Conservation (phyloP, 495 filamentous ascomycete genomes). For the Aspergillus sclerotioniger region DNA sequence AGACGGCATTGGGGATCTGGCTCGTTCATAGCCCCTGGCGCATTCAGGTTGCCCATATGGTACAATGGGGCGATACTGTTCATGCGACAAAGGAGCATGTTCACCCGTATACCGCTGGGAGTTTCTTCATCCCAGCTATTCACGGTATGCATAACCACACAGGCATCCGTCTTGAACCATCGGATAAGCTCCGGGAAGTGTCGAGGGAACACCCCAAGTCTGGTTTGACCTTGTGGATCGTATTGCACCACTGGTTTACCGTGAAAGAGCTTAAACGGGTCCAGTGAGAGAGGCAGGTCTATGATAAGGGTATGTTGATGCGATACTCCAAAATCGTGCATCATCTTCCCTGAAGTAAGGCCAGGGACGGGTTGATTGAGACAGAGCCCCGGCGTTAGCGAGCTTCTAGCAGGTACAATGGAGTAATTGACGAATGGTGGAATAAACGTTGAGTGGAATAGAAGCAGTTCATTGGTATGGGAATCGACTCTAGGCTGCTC, state of each 20-base stretch:
- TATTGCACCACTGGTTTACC: conserved; percentile 55
- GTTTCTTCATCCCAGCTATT: conserved; percentile 57
- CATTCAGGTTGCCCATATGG: conserved; percentile 53
- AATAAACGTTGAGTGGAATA: conserved; percentile 59
- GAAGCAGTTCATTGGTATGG: conserved; percentile 57
- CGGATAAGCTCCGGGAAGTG: conserved; percentile 49
- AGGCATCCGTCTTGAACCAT: conserved; percentile 64
- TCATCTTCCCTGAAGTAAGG: conserved; percentile 60
- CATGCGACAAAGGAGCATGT: conserved; percentile 61
- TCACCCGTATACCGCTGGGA: conserved; percentile 33
- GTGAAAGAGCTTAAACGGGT: conserved; percentile 54
- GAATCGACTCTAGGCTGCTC: conserved; percentile 56
- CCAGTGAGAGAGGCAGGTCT: conserved; percentile 62
- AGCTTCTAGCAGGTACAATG: conserved; percentile 41
- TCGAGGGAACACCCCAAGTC: conserved; percentile 64
- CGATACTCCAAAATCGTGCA: conserved; percentile 71
- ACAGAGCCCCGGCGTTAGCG: conserved; percentile 11
- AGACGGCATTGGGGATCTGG: conserved; percentile 57
- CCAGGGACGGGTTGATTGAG: conserved; percentile 54
- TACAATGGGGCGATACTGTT: conserved; percentile 59
- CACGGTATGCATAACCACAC: conserved; percentile 66
- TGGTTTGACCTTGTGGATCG: conserved; percentile 48
- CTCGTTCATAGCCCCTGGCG: conserved; percentile 44
- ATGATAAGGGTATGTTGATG: conserved; percentile 58
- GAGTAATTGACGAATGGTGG: conserved; percentile 66